Conservation (phyloP, 139 green algal species). For the Chlamydomonas sphaeroides region DNA sequence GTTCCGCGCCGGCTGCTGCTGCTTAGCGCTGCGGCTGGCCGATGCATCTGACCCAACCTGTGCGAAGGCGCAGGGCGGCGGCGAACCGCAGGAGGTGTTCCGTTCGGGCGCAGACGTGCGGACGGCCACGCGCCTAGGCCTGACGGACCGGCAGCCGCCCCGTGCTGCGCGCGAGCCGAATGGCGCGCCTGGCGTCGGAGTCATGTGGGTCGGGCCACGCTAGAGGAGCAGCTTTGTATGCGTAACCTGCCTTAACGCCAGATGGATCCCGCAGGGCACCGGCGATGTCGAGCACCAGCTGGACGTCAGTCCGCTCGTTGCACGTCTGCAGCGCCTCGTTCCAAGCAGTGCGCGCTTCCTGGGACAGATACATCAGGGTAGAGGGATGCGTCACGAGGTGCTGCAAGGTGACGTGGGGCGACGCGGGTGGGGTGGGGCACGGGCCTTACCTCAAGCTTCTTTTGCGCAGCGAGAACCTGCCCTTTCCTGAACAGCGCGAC, state of each 20-base stretch:
- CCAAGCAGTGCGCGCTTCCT: conserved; percentile 47
- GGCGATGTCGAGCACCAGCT: conserved; percentile 40
- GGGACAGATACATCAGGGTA: no score
- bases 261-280: conserved; percentile 21
- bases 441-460: conserved; percentile 67
- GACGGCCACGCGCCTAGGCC: no score
- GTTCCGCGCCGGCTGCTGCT: not conserved
- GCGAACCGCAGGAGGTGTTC: not conserved
- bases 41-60: conserved; percentile 7
- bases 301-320: conserved; percentile 7
- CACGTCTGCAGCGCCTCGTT: conserved; percentile 3
- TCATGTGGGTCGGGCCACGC: no score
- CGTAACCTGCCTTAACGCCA: conserved; percentile 34
- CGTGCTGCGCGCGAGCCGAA: no score
- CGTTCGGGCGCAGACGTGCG: no score
- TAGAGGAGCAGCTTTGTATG: no score
- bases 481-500: conserved; percentile 69
- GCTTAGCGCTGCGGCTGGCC: not conserved
- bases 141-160: no score
- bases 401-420: no score
- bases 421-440: no score
- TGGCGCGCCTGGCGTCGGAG: no score
- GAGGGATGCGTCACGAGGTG: no score
- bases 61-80: conserved; percentile 27
- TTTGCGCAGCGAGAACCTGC: conserved; percentile 68